Evolutionary conservation across 768 basidiomycete species (phyloP), one percentile per base, ranked within the genome.

Genomic region (Pleurotus cornucopiae): DNA sequence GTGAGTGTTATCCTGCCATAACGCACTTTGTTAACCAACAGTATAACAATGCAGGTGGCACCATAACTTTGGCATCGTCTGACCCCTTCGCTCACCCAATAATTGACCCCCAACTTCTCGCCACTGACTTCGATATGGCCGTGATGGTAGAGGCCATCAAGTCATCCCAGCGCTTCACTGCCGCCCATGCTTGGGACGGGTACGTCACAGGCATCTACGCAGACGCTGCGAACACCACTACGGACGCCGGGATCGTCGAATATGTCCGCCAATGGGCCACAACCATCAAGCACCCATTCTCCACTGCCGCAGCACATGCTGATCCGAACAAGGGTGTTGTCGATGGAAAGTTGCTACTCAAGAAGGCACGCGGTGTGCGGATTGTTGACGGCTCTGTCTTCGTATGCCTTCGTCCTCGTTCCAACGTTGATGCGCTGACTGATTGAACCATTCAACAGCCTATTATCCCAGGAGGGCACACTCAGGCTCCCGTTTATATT

Each of bases 361-460:
- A 74, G 56, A 65, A 67, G 23, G 64, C 66, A 0, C 44, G 34
- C 2, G 74, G 71, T 6, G 54, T 77, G 46, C 60, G 75, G 6
- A 61, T 77, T 13, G 69, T 75, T 9, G 73, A 77, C 61, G 71
- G 72, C 2, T 73, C 71, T 14, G 65, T 73, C n/a, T 60, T 74
- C 49, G 73, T 71, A 44, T 58, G 72, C 52, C 2, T 47, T 34
- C 13, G 23, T 14, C 11, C 25, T 21, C 46, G 34, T 20, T 16
- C 25, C 18, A 14, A 16, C 13, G 3, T 13, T 39, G 16, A 34
- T 7, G 25, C 45, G 5, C 4, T 60, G 12, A 11, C 6, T 46
- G 14, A 41, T 49, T 52, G 7, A 23, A 43, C 46, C 30, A 56
- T 54, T n/a, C 45, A 34, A 34, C 48, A 67, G 65, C 64, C 65